Percentiles rank a stretch among this genome's conserved stretches.
These are phyloP conservation scores for Dendrobium chrysotoxum DNA, from an alignment of 106 monocot genomes.

Conservation along the genomic window DNA sequence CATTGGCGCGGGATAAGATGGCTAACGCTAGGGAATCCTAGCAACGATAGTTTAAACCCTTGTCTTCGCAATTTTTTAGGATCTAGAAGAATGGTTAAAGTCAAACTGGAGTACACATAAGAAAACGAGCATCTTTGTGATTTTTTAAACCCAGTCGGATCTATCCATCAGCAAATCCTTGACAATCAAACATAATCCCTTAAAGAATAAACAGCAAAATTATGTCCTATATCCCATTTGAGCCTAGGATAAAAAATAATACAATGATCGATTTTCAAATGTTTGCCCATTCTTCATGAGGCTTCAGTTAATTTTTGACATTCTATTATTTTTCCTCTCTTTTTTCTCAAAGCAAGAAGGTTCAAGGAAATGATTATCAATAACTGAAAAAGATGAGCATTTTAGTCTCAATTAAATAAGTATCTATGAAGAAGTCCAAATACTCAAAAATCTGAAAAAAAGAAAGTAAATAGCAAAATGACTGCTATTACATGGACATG, in stretches of 20 bases:
- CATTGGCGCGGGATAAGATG: no score
- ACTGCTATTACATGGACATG: conserved; percentile 65
- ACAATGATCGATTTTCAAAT: neutral
- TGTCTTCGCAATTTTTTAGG: neutral
- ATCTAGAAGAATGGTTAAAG: neutral
- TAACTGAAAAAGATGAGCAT: neutral
- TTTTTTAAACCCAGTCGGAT: no score
- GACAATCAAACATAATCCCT: no score
- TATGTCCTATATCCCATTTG: neutral
- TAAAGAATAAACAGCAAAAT: neutral
- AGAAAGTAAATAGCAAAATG: conserved; percentile 9
- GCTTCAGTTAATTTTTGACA: neutral
- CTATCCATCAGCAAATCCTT: no score
- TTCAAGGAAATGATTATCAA: neutral
- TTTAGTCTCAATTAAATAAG: neutral
- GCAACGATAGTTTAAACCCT: neutral
- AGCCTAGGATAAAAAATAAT: neutral
- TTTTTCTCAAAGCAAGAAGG: neutral
- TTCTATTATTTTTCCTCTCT: neutral
- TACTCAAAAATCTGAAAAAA: neutral
- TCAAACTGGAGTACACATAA: no score
- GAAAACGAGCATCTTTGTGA: no score
- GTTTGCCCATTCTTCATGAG: neutral
- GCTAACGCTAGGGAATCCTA: no score
- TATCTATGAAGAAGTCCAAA: neutral